Evolutionary conservation across 2,329 filamentous ascomycete genomes (phyloP), one percentile per base, ranked within the genome.

Genomic region (Penicillium sp.): DNA sequence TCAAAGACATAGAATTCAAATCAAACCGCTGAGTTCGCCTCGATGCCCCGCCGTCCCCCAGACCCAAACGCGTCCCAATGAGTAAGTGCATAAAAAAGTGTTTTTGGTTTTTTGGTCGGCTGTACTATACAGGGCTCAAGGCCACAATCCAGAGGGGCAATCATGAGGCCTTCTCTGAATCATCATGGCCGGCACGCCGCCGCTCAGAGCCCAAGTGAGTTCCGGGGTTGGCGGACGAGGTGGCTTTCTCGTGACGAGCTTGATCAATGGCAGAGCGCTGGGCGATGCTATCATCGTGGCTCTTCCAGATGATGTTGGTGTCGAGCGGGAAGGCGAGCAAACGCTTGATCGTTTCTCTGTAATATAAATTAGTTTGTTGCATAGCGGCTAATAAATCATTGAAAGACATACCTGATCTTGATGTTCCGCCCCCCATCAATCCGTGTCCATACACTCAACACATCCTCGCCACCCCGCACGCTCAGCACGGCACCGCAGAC

Each of bases 371-470:
- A 73, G 71, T 60, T 15, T 22, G 29, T 20, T 50, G 29, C 31
- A 40, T 11, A 12, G 15, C 3, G 26, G 27, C 26, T 27, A 20
- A 15, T 9, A 67, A 62, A 52, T n/a, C 7, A 27, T n/a, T 26
- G 22, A n/a, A 27, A 11, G 9, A 27, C 86, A 66, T 84, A 96
- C 89, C 93, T 88, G 69, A 99, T 96, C 81, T 96, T 97, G 67
- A 97, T 89, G 74, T 97, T 95, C 68, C 91, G 87, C 60, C 92
- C 91, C 43, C 92, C 93, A 69, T 96, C 90, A 67, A 90, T 94
- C 74, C 92, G 89, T 53, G 92, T 96, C 94, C 94, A 99, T 71
- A 99, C 92, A 77, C 92, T 97, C 74, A 99, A 83, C 59, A 97
- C 95, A 71, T 99, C 94, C 77, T 99, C 94, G 42, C 92, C 93